phyloP scores from a whole-genome alignment of 345 rosid species.

The sweet orange (Citrus sinensis) region DNA sequence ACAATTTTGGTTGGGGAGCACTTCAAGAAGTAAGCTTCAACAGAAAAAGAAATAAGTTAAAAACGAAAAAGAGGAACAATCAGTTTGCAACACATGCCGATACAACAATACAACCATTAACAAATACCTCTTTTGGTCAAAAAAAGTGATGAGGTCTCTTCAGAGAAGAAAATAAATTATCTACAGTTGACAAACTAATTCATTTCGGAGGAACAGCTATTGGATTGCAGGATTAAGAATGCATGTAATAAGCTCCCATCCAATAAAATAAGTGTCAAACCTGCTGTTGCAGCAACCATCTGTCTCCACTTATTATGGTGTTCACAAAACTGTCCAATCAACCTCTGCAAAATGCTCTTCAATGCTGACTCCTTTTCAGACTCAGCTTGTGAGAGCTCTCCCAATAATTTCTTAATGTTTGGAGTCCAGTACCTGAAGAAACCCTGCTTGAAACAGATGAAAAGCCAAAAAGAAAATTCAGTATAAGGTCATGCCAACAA shows the following conservation, averaged over 20 bases:
- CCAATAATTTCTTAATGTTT: slow-evolving; percentile 59
- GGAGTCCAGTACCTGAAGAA: slow-evolving; percentile 90
- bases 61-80: neutral
- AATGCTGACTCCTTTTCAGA: slow-evolving; percentile 73
- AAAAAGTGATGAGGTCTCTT: neutral
- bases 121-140: neutral
- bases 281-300: slow-evolving; percentile 72
- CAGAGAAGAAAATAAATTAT: neutral
- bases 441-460: slow-evolving; percentile 51
- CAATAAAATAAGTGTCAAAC: slow-evolving; percentile 30
- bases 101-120: neutral
- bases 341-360: slow-evolving; percentile 75
- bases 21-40: neutral
- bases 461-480: neutral
- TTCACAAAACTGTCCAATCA: slow-evolving; percentile 67
- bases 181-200: neutral
- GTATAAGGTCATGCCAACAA: neutral
- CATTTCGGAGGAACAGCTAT: neutral
- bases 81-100: neutral
- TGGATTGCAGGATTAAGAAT: neutral
- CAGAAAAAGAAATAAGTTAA: neutral
- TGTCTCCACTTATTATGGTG: slow-evolving; percentile 82
- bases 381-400: slow-evolving; percentile 74
- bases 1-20: neutral
- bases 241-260: neutral